Conservation (phyloP, 2,329 filamentous ascomycete species). For the Monosporascus sp. region DNA sequence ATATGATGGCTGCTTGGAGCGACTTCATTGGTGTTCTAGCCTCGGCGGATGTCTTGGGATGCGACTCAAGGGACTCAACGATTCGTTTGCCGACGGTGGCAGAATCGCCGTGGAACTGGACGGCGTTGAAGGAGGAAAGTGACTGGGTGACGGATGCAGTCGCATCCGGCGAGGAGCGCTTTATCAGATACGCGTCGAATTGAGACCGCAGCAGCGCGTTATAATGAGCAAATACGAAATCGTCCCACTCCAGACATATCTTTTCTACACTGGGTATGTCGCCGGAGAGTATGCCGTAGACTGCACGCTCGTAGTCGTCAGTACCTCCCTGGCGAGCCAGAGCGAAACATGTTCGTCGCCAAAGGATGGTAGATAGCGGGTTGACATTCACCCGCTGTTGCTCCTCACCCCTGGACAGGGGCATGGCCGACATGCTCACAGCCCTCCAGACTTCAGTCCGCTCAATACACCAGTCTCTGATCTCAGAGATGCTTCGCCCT, state of each 20-base stretch:
- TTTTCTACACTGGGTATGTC: conserved; percentile 73
- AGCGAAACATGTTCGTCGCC: conserved; percentile 73
- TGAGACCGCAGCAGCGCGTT: conserved; percentile 78
- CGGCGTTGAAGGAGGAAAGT: conserved; percentile 60
- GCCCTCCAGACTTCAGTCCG: conserved; percentile 87
- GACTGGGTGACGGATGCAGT: conserved; percentile 51
- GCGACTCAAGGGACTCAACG: conserved; percentile 54
- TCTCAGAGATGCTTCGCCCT: conserved; percentile 67
- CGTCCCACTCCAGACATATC: conserved; percentile 77
- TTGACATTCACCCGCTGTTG: conserved; percentile 36
- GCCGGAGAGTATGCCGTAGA: conserved; percentile 86
- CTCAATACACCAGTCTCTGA: conserved; percentile 81
- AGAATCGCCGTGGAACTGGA: conserved; percentile 56
- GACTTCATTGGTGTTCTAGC: conserved; percentile 64
- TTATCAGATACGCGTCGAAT: conserved; percentile 67
- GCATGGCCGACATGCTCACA: conserved; percentile 70
- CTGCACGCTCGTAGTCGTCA: conserved; percentile 78
- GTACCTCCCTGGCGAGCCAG: conserved; percentile 63
- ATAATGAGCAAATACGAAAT: conserved; percentile 81
- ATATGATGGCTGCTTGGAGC: conserved; percentile 70
- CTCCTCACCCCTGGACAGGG: conserved; percentile 47
- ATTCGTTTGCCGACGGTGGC: conserved; percentile 50
- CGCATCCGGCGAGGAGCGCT: conserved; percentile 47
- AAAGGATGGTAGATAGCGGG: conserved; percentile 53
- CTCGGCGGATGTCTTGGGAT: conserved; percentile 51